Evolutionary conservation across 169 alveolate genomes (phyloP).

Genomic region (Cryptosporidium parvum): DNA sequence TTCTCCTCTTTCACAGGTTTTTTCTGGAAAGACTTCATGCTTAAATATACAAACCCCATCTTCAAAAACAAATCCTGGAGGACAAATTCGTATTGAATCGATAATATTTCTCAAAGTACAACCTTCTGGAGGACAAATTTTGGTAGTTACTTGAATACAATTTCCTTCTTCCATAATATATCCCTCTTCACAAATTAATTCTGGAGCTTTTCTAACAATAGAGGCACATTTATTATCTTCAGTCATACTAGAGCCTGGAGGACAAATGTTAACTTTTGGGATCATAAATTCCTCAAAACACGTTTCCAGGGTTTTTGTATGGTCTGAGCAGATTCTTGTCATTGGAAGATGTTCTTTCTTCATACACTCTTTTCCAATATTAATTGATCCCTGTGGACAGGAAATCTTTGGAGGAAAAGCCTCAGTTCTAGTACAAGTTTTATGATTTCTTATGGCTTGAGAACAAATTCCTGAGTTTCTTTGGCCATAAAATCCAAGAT

Average conservation of each 20-base stretch:
- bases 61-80: constrained; percentile 20
- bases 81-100: constrained; percentile 21
- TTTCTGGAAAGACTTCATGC: constrained; percentile 16
- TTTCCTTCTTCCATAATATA: constrained; percentile 57
- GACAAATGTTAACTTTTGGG: constrained; percentile 27
- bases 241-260: constrained; percentile 17
- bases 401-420: constrained; percentile 64
- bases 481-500: background rate
- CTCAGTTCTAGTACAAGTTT: constrained; percentile 67
- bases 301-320: constrained; percentile 4
- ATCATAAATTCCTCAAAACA: constrained; percentile 25
- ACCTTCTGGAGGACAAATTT: constrained; percentile 64
- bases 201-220: constrained; percentile 28
- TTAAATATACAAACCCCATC: constrained; percentile 44
- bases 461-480: constrained; percentile 25
- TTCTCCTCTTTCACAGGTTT: constrained; percentile 16
- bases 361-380: constrained; percentile 58
- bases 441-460: constrained; percentile 31
- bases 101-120: constrained; percentile 33
- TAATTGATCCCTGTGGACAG: constrained; percentile 49
- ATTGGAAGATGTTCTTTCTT: constrained; percentile 47
- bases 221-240: constrained; percentile 50
- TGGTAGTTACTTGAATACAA: constrained; percentile 29
- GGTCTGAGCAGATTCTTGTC: constrained; percentile 56
- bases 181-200: constrained; percentile 42